Evolutionary conservation across 2,329 filamentous ascomycete species (phyloP).

Genomic region (Alternaria sp.): DNA sequence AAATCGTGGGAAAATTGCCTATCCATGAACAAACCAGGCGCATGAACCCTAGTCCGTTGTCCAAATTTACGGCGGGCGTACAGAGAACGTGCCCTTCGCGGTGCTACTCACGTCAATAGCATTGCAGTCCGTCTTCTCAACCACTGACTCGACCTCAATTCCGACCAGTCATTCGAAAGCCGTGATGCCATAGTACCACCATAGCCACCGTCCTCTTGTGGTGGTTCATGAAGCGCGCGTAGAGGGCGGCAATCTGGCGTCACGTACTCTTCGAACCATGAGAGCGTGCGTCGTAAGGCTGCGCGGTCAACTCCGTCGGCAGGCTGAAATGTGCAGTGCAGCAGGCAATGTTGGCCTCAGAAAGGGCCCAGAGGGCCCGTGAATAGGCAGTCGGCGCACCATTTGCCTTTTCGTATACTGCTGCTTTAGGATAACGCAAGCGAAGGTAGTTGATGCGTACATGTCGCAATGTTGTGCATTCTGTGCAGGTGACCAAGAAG

Average conservation of each 20-base stretch:
- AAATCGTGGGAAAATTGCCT: background rate
- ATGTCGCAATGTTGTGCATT: constrained; percentile 5
- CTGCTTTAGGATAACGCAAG: constrained; percentile 2
- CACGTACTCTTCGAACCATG: background rate
- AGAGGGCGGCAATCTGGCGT: constrained; percentile 1
- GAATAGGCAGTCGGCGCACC: constrained; percentile 12
- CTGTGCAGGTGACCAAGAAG: constrained; percentile 15
- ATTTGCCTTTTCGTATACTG: constrained; percentile 12
- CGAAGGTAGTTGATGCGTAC: background rate
- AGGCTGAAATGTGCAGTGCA: constrained; percentile 2
- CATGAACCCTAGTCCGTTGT: background rate
- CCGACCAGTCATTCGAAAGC: background rate
- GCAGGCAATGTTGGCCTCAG: constrained; percentile 5
- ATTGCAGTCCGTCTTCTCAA: background rate
- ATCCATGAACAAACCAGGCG: background rate
- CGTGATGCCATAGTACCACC: background rate
- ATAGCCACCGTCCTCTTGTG: constrained; percentile 1
- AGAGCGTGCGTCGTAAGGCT: constrained; percentile 5
- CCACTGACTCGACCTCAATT: background rate
- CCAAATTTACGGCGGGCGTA: background rate
- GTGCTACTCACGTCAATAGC: background rate
- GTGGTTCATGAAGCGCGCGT: background rate
- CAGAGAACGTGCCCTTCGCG: background rate
- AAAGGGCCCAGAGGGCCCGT: constrained; percentile 3
- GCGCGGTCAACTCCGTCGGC: constrained; percentile 5